Conservation (phyloP, 2,329 filamentous ascomycete genomes). For the Aspergillus latus region DNA sequence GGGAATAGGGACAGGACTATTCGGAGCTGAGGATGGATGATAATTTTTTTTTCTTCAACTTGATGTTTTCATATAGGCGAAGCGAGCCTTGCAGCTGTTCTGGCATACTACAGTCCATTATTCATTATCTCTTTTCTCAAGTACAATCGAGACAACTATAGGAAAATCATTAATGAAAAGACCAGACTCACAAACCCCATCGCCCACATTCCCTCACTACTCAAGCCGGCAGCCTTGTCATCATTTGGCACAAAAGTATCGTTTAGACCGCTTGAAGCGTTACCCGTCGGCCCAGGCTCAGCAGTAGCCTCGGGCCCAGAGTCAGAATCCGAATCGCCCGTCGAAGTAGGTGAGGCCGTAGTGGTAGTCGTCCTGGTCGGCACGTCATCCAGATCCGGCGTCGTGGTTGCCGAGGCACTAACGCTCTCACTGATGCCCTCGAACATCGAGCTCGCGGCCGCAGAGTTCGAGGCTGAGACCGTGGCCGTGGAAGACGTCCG, state of each 20-base stretch:
- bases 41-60: too few relatives aligned
- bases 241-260: not conserved
- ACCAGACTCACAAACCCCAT: not conserved
- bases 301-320: not conserved
- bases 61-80: not conserved
- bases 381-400: not conserved
- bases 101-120: not conserved
- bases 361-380: not conserved
- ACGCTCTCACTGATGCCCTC: not conserved
- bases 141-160: not conserved
- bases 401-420: not conserved
- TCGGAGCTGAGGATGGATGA: too few relatives aligned
- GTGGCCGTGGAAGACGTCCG: not conserved
- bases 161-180: not conserved
- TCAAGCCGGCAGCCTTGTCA: not conserved
- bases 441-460: not conserved
- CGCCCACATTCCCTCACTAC: not conserved
- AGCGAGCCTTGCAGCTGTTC: not conserved
- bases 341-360: not conserved
- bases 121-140: not conserved
- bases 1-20: too few relatives aligned
- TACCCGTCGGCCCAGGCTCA: not conserved
- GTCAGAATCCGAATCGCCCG: too few relatives aligned
- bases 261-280: too few relatives aligned
- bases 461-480: not conserved